phyloP scores from a whole-genome alignment of 73 alveolate species.

The Paramecium bursaria region DNA sequence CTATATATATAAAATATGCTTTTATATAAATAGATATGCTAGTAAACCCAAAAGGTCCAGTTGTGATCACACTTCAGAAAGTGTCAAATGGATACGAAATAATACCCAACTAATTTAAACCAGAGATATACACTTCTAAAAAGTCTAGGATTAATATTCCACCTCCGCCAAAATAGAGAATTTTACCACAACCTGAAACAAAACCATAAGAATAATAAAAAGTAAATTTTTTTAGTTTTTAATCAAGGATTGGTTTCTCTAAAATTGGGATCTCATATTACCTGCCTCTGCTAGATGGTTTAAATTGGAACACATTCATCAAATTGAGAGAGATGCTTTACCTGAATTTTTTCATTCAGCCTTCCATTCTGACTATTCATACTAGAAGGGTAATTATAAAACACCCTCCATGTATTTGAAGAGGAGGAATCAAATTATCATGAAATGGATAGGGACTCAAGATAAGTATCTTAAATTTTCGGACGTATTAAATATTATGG shows the following conservation, averaged over 20 bases:
- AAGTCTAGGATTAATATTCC: too few relatives aligned
- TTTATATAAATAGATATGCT: too few relatives aligned
- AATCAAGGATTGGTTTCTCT: conserved; percentile 52
- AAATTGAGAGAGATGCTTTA: conserved; percentile 78
- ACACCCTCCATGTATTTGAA: conserved; percentile 76
- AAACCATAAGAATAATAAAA: too few relatives aligned
- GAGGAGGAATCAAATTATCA: conserved; percentile 68
- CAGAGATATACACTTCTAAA: too few relatives aligned
- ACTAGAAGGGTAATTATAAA: conserved; percentile 76
- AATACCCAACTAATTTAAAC: too few relatives aligned
- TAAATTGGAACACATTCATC: conserved; percentile 76
- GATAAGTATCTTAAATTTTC: conserved; percentile 75
- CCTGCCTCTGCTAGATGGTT: conserved; percentile 84
- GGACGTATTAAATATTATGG: conserved; percentile 73
- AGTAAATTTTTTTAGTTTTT: too few relatives aligned
- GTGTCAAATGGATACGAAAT: too few relatives aligned
- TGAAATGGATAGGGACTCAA: conserved; percentile 8
- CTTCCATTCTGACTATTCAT: conserved; percentile 75
- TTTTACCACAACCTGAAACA: too few relatives aligned
- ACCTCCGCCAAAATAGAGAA: too few relatives aligned
- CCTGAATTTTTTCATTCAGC: conserved; percentile 80
- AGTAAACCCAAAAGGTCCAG: too few relatives aligned
- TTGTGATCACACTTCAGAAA: too few relatives aligned
- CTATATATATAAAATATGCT: too few relatives aligned
- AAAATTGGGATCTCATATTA: conserved; percentile 57